Percentiles rank a stretch among this genome's conserved stretches.
These are phyloP conservation scores for Raphidocelis subcapitata DNA, from an alignment of 139 green algal species.

Conservation along the genomic window DNA sequence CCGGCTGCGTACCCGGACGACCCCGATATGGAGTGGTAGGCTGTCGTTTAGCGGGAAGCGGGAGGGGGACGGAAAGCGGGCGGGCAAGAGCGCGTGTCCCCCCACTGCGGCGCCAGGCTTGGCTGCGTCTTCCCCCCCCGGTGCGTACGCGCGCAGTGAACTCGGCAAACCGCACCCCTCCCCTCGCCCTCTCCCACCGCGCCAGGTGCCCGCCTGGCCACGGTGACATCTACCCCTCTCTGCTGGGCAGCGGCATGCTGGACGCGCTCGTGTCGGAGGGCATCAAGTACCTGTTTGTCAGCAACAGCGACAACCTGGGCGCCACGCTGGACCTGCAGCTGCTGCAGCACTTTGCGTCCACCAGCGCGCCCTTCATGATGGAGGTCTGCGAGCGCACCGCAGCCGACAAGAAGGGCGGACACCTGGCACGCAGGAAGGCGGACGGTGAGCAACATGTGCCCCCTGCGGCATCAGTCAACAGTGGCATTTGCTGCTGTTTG, in stretches of 20 bases:
- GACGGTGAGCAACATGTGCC: too few relatives aligned
- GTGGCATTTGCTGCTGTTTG: not conserved
- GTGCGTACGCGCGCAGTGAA: too few relatives aligned
- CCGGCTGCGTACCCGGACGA: conserved; percentile 57
- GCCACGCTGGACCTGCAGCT: conserved; percentile 86
- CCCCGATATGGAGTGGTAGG: conserved; percentile 81
- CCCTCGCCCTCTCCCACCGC: too few relatives aligned
- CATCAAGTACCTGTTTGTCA: conserved; percentile 84
- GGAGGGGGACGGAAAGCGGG: too few relatives aligned
- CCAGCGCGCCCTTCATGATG: conserved; percentile 81
- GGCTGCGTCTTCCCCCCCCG: too few relatives aligned
- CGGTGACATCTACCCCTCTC: conserved; percentile 92
- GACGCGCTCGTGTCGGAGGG: conserved; percentile 69
- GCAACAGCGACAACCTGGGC: conserved; percentile 92
- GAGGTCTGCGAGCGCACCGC: conserved; percentile 87
- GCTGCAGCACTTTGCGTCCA: conserved; percentile 80
- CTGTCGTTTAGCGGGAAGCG: too few relatives aligned
- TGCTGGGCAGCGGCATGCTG: conserved; percentile 89
- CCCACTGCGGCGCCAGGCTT: too few relatives aligned
- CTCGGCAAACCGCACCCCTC: too few relatives aligned
- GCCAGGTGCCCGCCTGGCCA: conserved; percentile 90
- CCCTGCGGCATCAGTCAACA: not conserved
- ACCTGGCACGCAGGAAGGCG: conserved; percentile 70
- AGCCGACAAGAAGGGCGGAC: conserved; percentile 93
- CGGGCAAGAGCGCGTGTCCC: too few relatives aligned